These are phyloP conservation scores for Schizonepeta tenuifolia DNA, from an alignment of 257 asterid species.

Conservation along the genomic window DNA sequence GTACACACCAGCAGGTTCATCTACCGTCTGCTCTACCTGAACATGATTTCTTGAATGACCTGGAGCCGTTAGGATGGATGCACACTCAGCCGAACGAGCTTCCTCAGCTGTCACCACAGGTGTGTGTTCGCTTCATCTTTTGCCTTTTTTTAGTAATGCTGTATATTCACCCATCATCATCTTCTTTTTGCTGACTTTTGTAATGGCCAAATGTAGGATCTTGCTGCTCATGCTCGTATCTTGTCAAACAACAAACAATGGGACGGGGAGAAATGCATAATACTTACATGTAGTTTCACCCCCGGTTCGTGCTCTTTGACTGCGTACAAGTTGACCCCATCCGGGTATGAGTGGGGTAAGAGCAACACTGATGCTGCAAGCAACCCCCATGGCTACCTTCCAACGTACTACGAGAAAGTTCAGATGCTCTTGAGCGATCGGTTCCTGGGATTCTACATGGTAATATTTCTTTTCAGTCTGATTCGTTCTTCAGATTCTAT, in stretches of 20 bases:
- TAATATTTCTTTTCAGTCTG: constrained; percentile 25
- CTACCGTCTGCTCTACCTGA: constrained; percentile 92
- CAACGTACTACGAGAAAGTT: constrained; percentile 94
- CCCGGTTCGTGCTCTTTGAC: constrained; percentile 98
- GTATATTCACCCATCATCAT: background rate
- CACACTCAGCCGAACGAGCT: constrained; percentile 98
- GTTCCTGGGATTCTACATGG: constrained; percentile 98
- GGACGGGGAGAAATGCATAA: constrained; percentile 98
- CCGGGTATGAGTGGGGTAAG: constrained; percentile 98
- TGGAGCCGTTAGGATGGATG: constrained; percentile 99
- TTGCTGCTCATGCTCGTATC: constrained; percentile 73
- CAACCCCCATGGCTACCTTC: constrained; percentile 95
- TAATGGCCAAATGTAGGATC: constrained; percentile 55
- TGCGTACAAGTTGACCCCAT: constrained; percentile 90
- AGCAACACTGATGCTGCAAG: constrained; percentile 84
- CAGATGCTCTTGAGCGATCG: constrained; percentile 99
- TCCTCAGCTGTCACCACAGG: constrained; percentile 98
- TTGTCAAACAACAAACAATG: constrained; percentile 90
- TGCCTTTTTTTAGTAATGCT: background rate
- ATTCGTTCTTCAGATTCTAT: background rate
- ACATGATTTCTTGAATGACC: constrained; percentile 83
- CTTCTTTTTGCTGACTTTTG: background rate
- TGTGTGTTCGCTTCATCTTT: constrained; percentile 11
- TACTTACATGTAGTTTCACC: constrained; percentile 96
- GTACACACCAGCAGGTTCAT: constrained; percentile 95